Base-by-base conservation (phyloP, 305 asterid species). In the Fraxinus sp. region DNA sequence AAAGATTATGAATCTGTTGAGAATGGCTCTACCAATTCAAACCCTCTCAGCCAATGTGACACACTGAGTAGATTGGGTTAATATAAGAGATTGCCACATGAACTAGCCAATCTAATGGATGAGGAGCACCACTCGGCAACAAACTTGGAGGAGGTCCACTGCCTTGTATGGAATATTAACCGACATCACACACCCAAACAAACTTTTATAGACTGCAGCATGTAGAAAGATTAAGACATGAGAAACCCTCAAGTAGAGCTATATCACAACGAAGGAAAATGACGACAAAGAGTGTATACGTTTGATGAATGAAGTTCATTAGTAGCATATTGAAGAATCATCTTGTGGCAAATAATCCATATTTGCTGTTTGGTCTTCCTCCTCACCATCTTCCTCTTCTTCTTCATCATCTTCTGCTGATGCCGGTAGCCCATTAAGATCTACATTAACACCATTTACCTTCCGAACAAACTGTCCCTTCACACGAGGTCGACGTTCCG, bases 381-480 rank as follows among this genome's bases (percentile, higher is more conserved):
- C 97, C 4, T 92, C 96, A 52, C 88, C 94, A 64, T 88, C 95
- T 41, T 91, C 94, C 35, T 91, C 97, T 41, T 89, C 95, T 28
- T 93, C 97, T 73, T 90, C 94, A 6, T 89, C 94, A 73, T 90
- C 91, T 80, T 88, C 96, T 2, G 86, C 90, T 37, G 93, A 86
- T 41, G 91, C 94, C 7, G 99, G 98, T 55, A 82, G 94, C 66
- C 98, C 98, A 73, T 93, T 93, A 37, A 94, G 97, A 90, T 95
- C 98, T 80, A 96, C 94, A 37, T 57, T 75, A 73, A 91, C 77
- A 30, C 98, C 98, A 26, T 93, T 93, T 1, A 88, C 88, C 89
- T 93, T 96, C 91, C 98, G 90, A 82, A 95, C 97, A 86, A 96
- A 96, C 82, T 92, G 99, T 78, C 99, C 99, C 86, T 90, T 89